Conservation (phyloP, 768 basidiomycete genomes). For the Neoboletus brunneissimus region DNA sequence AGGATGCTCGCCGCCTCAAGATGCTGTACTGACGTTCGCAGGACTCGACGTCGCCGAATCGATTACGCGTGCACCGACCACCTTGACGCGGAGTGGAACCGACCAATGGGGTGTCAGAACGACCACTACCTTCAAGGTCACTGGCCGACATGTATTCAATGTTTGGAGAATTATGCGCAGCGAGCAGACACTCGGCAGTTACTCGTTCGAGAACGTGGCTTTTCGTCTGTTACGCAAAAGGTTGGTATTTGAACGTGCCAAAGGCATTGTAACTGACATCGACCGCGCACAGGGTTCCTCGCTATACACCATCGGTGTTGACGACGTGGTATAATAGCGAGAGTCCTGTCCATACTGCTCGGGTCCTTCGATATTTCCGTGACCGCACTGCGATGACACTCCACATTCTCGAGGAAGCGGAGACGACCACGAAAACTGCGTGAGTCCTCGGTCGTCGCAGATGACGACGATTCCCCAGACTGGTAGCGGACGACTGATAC, state of each 20-base stretch:
- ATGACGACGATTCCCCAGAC: neutral
- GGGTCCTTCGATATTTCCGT: slow-evolving; percentile 60
- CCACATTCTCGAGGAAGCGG: slow-evolving; percentile 77
- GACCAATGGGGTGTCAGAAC: slow-evolving; percentile 74
- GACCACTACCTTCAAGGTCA: slow-evolving; percentile 78
- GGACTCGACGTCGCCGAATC: slow-evolving; percentile 71
- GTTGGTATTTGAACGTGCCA: slow-evolving; percentile 39
- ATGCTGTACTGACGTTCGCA: slow-evolving; percentile 30
- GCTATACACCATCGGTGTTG: slow-evolving; percentile 59
- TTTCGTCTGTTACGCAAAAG: slow-evolving; percentile 77
- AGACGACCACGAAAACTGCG: slow-evolving; percentile 89
- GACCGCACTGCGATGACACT: slow-evolving; percentile 67
- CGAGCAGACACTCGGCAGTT: slow-evolving; percentile 72
- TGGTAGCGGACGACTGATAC: neutral
- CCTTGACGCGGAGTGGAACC: slow-evolving; percentile 29
- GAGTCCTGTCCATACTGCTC: slow-evolving; percentile 51
- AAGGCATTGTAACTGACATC: neutral
- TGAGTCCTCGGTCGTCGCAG: slow-evolving; percentile 29
- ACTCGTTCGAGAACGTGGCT: slow-evolving; percentile 87
- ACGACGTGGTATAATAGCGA: slow-evolving; percentile 66
- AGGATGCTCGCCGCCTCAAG: neutral
- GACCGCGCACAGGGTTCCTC: slow-evolving; percentile 59
- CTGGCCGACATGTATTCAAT: slow-evolving; percentile 89
- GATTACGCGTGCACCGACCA: slow-evolving; percentile 70
- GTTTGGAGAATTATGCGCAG: slow-evolving; percentile 89